Conservation (phyloP, 2,329 filamentous ascomycete genomes). For the Aspergillus versicolor region DNA sequence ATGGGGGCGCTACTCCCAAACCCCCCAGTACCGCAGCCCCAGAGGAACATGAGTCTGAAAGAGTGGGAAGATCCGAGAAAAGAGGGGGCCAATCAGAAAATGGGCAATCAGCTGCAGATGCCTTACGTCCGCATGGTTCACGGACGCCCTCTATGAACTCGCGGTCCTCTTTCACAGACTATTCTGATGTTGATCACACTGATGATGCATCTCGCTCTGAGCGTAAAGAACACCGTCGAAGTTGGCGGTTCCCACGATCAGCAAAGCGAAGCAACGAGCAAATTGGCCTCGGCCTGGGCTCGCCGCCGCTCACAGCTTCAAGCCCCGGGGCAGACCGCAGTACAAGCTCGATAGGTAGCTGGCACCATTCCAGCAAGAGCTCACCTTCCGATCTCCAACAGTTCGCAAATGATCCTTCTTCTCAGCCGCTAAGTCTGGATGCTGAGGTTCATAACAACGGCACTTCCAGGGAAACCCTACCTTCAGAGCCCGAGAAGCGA, state of each 20-base stretch:
- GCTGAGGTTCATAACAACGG: constrained; percentile 39
- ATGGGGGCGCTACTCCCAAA: constrained; percentile 35
- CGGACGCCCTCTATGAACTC: constrained; percentile 77
- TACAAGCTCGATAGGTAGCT: constrained; percentile 67
- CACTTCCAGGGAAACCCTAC: constrained; percentile 18
- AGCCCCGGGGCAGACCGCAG: constrained; percentile 66
- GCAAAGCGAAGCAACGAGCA: constrained; percentile 57
- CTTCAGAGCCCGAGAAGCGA: constrained; percentile 53
- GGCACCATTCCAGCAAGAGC: constrained; percentile 46
- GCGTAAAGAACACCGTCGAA: constrained; percentile 68
- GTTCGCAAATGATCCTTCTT: constrained; percentile 37
- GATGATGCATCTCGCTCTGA: constrained; percentile 60
- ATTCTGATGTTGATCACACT: constrained; percentile 73
- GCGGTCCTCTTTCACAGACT: constrained; percentile 69
- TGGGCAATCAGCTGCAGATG: constrained; percentile 46
- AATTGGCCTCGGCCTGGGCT: constrained; percentile 43
- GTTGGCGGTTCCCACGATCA: constrained; percentile 67
- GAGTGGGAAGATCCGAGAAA: constrained; percentile 24
- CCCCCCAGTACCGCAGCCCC: constrained; percentile 32
- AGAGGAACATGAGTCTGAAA: constrained; percentile 22
- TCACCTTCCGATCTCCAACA: constrained; percentile 45
- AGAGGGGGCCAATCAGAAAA: constrained; percentile 36
- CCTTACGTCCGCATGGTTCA: constrained; percentile 67
- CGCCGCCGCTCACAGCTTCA: constrained; percentile 56
- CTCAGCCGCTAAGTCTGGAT: constrained; percentile 37